Base-by-base conservation (phyloP, 169 alveolate species). In the Eimeria sp. region DNA sequence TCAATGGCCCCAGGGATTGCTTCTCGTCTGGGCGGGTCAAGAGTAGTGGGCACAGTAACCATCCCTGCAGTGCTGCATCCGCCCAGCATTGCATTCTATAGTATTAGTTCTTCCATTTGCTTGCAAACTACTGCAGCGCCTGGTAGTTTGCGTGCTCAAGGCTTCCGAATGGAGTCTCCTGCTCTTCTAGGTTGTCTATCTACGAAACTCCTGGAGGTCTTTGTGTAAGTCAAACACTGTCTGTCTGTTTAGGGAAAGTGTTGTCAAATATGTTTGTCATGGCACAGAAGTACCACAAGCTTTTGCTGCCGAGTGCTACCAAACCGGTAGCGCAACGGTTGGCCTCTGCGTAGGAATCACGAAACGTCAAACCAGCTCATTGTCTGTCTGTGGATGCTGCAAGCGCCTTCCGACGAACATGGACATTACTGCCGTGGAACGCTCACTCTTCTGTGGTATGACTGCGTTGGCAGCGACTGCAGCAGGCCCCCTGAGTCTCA, bases 351-450 rank as follows among this genome's bases (percentile, higher is more conserved):
- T 37, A 83, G 72, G 30, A 52, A 58, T 54, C 74, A 58, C 74
- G 93, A 87, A 87, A 87, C 66, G 90, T 72, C 82, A 87, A 87
- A 64, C 82, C 82, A 87, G 93, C 78, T 87, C 93, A 87, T 64
- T 87, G 78, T 87, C 82, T 58, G 90, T 54, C 90, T 83, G 76
- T 78, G 88, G 88, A 52, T 78, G 66, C 52, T 78, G 88, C 66
- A 54, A 78, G 88, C 88, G 88, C 88, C 88, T 78, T 78, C 62
- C 88, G 68, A 78, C 88, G 88, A n/a, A 78, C 88, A 78, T 30
- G 46, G 14, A 52, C 68, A 52, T 33, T 78, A 78, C 88, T 78
- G 93, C 93, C 64, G 93, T 87, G 82, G 93, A 30, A 58, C 43
- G 93, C 66, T 64, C 68, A 54, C 83, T 64, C 60, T 72, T 64